Evolutionary conservation across 2,329 filamentous ascomycete species (phyloP).

Genomic region (Penicillium griseofulvum): DNA sequence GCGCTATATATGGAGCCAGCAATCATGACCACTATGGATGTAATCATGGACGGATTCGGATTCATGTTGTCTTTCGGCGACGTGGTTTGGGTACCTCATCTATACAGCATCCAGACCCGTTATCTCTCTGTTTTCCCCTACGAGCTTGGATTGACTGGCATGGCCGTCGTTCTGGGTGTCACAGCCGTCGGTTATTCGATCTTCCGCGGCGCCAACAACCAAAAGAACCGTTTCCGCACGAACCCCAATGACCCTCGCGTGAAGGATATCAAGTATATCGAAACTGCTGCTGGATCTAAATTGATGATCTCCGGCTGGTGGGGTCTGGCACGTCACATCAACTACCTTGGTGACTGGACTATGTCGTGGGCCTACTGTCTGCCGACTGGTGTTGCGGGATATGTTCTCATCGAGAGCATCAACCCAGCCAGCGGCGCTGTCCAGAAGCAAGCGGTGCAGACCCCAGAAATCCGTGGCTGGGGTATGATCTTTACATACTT

Average conservation of each 20-base stretch:
- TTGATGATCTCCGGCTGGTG: conserved; percentile 88
- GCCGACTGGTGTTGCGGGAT: conserved; percentile 81
- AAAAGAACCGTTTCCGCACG: conserved; percentile 92
- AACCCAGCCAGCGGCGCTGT: conserved; percentile 57
- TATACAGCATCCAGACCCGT: conserved; percentile 78
- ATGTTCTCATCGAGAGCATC: conserved; percentile 60
- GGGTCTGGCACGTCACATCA: conserved; percentile 88
- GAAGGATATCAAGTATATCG: conserved; percentile 76
- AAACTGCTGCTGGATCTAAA: conserved; percentile 77
- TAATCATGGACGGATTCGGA: conserved; percentile 89
- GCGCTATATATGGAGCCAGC: conserved; percentile 82
- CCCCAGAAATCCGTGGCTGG: conserved; percentile 73
- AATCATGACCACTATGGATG: conserved; percentile 90
- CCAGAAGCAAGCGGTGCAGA: conserved; percentile 69
- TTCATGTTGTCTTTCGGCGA: conserved; percentile 95
- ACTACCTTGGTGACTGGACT: conserved; percentile 93
- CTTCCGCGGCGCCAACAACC: conserved; percentile 89
- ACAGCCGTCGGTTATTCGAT: conserved; percentile 77
- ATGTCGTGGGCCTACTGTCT: conserved; percentile 89
- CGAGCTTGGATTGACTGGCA: conserved; percentile 67
- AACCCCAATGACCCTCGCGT: conserved; percentile 78
- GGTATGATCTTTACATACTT: conserved; percentile 91
- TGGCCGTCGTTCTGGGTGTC: conserved; percentile 64
- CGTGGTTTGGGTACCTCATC: conserved; percentile 86
- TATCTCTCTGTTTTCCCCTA: conserved; percentile 82